Evolutionary conservation across 2,329 filamentous ascomycete genomes (phyloP), one percentile per base, ranked within the genome.

Genomic region (Trichoderma harzianum): DNA sequence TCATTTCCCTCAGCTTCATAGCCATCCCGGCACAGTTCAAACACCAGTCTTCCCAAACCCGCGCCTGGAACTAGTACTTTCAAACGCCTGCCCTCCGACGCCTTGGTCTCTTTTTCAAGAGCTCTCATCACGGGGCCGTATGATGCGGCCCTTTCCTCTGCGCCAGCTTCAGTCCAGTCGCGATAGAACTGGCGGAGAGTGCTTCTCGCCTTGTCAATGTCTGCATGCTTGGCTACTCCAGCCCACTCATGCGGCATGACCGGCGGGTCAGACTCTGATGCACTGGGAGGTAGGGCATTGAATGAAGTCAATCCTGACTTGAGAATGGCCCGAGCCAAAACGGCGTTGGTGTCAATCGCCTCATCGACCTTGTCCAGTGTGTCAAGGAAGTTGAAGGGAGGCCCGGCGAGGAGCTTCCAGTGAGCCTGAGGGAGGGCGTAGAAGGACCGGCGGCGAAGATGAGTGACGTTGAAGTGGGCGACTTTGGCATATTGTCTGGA

Each of bases 111-210:
- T 12, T 80, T 79, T 8, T 86, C 83, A 18, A 99, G 84, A 28
- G 90, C 90, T 21, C 81, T 78, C 72, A 97, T 82, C 7, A 98
- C 87, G 0, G 93, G 94, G 0, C 85, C 87, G 78, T 96, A 97
- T 78, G 92, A 94, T 3, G 89, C 89, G n/a, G 89, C 85, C 51
- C 96, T 86, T 83, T 99, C 97, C 0, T 81, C 79, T 3, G 83
- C 84, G 0, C 95, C 96, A 77, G 93, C 94, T 2, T 85, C 87
- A 28, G 93, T 94, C 96, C 97, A 99, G 80, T 99, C 96, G 18
- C 96, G 91, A 81, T 95, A 98, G 80, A 98, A 93, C 78, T 99
- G 96, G 12, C 95, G 90, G 66, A 99, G 87, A 2, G 95, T 98
- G 77, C 94, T 97, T 74, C 94, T 89, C 2, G 95, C 95, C 82